Conservation (phyloP, 345 rosid species). For the Citropsis articulata region DNA sequence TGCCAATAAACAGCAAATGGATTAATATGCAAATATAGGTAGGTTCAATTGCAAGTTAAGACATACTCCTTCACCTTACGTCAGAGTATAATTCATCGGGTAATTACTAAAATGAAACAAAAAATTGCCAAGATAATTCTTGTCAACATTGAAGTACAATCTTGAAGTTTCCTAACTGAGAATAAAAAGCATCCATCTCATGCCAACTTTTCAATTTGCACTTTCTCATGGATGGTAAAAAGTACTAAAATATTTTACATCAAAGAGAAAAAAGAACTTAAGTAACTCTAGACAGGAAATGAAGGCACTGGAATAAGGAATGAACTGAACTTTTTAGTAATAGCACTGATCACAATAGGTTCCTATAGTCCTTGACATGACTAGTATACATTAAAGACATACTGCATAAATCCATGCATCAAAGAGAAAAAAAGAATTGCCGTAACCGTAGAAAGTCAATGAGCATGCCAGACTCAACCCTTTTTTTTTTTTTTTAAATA, state of each 20-base stretch:
- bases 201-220: background rate
- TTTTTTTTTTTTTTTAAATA: background rate
- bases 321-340: background rate
- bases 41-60: background rate
- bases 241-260: background rate
- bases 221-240: background rate
- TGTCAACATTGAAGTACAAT: background rate
- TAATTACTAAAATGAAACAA: background rate
- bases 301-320: background rate
- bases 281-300: background rate
- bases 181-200: background rate
- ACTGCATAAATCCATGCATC: background rate
- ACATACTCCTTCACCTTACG: too few species aligned
- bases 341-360: background rate
- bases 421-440: too few species aligned
- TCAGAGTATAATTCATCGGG: background rate
- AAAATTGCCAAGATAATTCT: background rate
- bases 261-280: background rate
- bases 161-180: background rate
- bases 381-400: background rate
- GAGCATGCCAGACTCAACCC: background rate
- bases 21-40: conserved; percentile 8
- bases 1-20: conserved; percentile 10
- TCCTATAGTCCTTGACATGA: background rate
- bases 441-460: too few species aligned